Conservation (phyloP, 768 basidiomycete species). For the Pholiota molesta region DNA sequence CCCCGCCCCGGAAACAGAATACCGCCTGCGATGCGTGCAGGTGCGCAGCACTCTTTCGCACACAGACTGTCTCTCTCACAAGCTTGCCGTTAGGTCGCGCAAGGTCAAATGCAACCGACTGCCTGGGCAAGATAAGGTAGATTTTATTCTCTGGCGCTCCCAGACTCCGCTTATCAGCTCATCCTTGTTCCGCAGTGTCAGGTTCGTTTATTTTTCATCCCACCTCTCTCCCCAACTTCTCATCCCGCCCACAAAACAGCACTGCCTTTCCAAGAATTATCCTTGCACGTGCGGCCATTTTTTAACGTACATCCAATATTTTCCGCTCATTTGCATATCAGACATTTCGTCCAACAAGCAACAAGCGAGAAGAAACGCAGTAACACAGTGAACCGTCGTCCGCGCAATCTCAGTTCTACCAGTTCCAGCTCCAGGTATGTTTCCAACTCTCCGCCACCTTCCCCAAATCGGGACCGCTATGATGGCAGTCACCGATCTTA, state of each 20-base stretch:
- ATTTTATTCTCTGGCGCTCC: constrained; percentile 22
- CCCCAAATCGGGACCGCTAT: constrained; percentile 22
- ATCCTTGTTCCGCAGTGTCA: constrained; percentile 53
- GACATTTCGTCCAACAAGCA: constrained; percentile 82
- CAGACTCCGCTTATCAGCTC: constrained; percentile 2
- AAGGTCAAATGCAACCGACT: constrained; percentile 90
- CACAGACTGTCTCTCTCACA: constrained; percentile 14
- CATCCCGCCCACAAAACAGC: constrained; percentile 44
- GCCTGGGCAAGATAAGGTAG: constrained; percentile 81
- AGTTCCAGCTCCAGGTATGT: constrained; percentile 46
- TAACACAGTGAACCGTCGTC: constrained; percentile 57
- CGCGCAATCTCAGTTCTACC: constrained; percentile 61
- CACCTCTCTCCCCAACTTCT: constrained; percentile 12
- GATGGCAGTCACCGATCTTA: constrained; percentile 21
- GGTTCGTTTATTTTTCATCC: constrained; percentile 41
- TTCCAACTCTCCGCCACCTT: background rate
- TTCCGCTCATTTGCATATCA: constrained; percentile 30
- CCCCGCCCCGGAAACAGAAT: constrained; percentile 90
- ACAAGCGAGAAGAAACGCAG: constrained; percentile 83
- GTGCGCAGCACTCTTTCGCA: constrained; percentile 34
- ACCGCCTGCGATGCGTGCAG: constrained; percentile 94
- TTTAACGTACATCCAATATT: constrained; percentile 8
- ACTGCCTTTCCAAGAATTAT: constrained; percentile 86
- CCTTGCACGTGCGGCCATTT: constrained; percentile 80
- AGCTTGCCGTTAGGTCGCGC: constrained; percentile 55